Conservation (phyloP, 768 basidiomycete species). For the Leccinellum rugosiceps region DNA sequence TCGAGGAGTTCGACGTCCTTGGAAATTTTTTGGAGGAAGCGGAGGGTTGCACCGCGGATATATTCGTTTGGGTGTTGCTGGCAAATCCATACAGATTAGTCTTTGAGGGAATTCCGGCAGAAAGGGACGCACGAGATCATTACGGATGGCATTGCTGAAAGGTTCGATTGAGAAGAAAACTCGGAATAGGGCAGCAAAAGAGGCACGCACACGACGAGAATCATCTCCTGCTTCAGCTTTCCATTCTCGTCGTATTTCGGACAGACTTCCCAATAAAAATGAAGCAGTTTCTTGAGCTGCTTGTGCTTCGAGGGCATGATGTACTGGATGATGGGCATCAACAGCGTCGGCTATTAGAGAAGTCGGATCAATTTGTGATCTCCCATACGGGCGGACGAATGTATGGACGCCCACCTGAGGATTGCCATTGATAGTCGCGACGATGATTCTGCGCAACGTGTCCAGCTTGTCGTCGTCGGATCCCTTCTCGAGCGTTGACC, state of each 20-base stretch:
- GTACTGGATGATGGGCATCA: slow-evolving; percentile 99
- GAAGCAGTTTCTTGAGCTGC: slow-evolving; percentile 92
- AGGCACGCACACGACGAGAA: slow-evolving; percentile 85
- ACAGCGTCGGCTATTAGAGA: slow-evolving; percentile 65
- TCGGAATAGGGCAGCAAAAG: background rate
- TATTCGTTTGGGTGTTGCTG: slow-evolving; percentile 99
- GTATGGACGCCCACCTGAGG: slow-evolving; percentile 59
- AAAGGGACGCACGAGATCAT: slow-evolving; percentile 74
- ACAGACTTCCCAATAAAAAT: slow-evolving; percentile 97
- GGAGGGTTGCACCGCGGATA: slow-evolving; percentile 95
- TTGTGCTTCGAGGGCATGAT: slow-evolving; percentile 95
- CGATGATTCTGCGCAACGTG: slow-evolving; percentile 90
- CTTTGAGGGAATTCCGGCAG: background rate
- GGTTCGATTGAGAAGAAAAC: slow-evolving; percentile 7
- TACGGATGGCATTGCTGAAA: slow-evolving; percentile 89
- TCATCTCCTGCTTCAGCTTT: slow-evolving; percentile 99
- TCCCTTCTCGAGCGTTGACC: slow-evolving; percentile 86
- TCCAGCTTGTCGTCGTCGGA: slow-evolving; percentile 96
- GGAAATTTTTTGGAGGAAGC: slow-evolving; percentile 93
- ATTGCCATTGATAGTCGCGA: slow-evolving; percentile 93
- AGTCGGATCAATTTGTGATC: background rate
- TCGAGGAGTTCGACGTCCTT: slow-evolving; percentile 93
- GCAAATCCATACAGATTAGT: background rate
- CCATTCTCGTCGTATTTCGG: slow-evolving; percentile 97
- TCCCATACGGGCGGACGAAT: background rate